Conservation (phyloP, 2,329 filamentous ascomycete genomes). For the Sclerotinia minor region DNA sequence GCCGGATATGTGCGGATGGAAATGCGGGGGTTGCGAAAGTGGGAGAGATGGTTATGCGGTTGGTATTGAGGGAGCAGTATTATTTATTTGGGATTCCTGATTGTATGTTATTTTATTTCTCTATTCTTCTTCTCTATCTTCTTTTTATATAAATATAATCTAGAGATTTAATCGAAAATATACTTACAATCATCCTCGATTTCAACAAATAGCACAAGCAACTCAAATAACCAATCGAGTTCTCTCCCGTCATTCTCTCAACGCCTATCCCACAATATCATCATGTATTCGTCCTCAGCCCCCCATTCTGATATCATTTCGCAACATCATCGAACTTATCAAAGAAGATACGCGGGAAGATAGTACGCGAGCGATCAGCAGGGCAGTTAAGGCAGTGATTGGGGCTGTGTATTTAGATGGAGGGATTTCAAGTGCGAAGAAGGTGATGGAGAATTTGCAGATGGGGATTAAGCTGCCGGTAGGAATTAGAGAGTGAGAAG, state of each 20-base stretch:
- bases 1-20: constrained; percentile 27
- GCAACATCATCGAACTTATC: constrained; percentile 13
- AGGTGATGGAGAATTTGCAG: constrained; percentile 29
- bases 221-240: neutral
- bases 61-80: constrained; percentile 30
- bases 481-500: neutral
- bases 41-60: constrained; percentile 29
- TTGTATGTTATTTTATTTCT: constrained; percentile 17
- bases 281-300: constrained; percentile 10
- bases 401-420: constrained; percentile 36
- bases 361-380: constrained; percentile 25
- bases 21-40: constrained; percentile 31
- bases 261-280: constrained; percentile 1
- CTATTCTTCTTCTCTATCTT: neutral
- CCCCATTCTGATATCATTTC: neutral
- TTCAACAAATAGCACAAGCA: neutral
- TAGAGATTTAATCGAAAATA: neutral
- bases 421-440: constrained; percentile 28
- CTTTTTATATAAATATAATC: neutral
- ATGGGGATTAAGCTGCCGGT: constrained; percentile 11
- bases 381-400: constrained; percentile 33
- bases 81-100: constrained; percentile 29
- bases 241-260: neutral
- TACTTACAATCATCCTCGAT: neutral
- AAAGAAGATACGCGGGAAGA: constrained; percentile 31